These are phyloP conservation scores for Kwoniella sp. DNA, from an alignment of 768 basidiomycete genomes.

Conservation along the genomic window DNA sequence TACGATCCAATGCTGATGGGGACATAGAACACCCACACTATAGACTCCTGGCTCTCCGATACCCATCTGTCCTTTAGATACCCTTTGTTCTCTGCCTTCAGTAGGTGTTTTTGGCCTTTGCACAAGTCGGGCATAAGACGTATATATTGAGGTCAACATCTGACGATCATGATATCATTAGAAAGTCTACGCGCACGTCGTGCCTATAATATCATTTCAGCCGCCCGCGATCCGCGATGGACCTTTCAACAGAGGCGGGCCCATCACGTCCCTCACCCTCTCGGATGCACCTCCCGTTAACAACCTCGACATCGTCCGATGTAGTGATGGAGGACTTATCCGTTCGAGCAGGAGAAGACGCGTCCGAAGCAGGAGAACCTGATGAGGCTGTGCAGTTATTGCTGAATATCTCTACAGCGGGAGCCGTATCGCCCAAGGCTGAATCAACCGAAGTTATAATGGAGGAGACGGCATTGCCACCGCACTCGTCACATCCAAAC, in stretches of 20 bases:
- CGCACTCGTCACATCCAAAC: conserved; percentile 16
- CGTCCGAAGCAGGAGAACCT: conserved; percentile 11
- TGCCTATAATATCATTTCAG: not conserved
- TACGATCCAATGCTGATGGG: not conserved
- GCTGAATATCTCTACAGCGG: conserved; percentile 30
- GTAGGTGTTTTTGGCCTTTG: not conserved
- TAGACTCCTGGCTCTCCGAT: not conserved
- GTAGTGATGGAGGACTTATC: conserved; percentile 34
- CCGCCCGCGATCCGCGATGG: conserved; percentile 10
- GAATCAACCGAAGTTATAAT: conserved; percentile 7
- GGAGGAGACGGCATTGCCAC: conserved; percentile 6
- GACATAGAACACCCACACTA: not conserved
- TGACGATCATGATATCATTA: too few species aligned
- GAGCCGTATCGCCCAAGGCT: conserved; percentile 12
- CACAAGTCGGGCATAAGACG: too few species aligned
- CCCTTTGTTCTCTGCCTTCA: conserved; percentile 22
- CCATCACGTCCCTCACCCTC: conserved; percentile 23
- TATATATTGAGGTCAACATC: not conserved
- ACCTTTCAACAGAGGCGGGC: conserved; percentile 19
- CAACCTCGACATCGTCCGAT: conserved; percentile 4
- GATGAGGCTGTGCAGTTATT: conserved; percentile 41
- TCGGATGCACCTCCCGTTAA: not conserved
- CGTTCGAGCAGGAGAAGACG: not conserved
- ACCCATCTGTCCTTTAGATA: conserved; percentile 27
- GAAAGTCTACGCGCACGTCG: too few species aligned